Evolutionary conservation across 345 rosid species (phyloP).

Genomic region (Excoecaria cochinchinensis): DNA sequence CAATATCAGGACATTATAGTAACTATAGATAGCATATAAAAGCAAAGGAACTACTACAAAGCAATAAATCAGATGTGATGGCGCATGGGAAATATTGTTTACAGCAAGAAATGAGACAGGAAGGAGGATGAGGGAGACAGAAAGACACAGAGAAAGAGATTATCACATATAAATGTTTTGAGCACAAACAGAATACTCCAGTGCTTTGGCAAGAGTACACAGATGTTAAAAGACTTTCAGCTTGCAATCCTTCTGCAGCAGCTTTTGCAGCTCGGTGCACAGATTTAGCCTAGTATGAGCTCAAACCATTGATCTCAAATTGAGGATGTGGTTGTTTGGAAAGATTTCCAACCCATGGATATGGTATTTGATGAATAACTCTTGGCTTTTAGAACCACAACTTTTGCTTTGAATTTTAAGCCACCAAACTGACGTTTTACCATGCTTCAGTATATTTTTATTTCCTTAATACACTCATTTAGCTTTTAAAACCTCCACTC

Average conservation of each 20-base stretch:
- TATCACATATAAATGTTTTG: background rate
- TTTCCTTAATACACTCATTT: too few relatives aligned
- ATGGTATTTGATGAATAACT: too few relatives aligned
- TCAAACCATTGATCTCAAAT: background rate
- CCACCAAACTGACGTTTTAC: too few relatives aligned
- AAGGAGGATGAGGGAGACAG: background rate
- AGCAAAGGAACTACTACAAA: background rate
- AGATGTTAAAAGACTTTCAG: background rate
- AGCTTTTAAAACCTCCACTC: too few relatives aligned
- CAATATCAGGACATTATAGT: too few relatives aligned
- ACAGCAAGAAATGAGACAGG: background rate
- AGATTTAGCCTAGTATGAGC: background rate
- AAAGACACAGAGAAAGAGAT: background rate
- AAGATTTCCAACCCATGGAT: too few relatives aligned
- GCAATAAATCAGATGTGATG: background rate
- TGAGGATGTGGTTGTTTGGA: too few relatives aligned
- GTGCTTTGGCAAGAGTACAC: background rate
- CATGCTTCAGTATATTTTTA: too few relatives aligned
- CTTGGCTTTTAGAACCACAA: background rate
- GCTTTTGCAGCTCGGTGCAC: background rate
- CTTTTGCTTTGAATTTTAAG: too few relatives aligned
- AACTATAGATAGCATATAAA: background rate
- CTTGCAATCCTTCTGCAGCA: background rate
- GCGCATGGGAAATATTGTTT: background rate
- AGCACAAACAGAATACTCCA: background rate